phyloP scores from a whole-genome alignment of 192 early-diverging fungal species.

The Phlyctochytrium bullatum region DNA sequence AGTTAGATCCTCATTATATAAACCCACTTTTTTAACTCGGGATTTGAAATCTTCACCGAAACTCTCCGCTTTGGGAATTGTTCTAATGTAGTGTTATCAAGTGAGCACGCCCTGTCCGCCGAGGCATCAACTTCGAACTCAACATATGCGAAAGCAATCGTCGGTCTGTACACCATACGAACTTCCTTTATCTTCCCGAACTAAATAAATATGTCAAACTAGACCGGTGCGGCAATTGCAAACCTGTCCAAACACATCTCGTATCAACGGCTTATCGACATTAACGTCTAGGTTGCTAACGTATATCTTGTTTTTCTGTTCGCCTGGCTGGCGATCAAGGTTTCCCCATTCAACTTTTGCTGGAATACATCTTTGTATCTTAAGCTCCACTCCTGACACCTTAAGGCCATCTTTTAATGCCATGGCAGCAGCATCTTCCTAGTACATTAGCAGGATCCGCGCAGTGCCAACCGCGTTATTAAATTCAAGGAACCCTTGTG shows the following conservation, averaged over 20 bases:
- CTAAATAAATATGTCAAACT: conserved; percentile 12
- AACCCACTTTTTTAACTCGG: conserved; percentile 32
- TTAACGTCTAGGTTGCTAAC: conserved; percentile 37
- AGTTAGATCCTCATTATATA: neutral
- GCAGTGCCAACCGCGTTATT: conserved; percentile 7
- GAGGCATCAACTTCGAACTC: conserved; percentile 38
- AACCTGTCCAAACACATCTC: conserved; percentile 40
- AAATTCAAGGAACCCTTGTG: conserved; percentile 49
- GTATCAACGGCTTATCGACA: conserved; percentile 34
- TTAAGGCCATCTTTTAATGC: conserved; percentile 18
- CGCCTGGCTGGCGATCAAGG: conserved; percentile 12
- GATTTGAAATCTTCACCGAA: conserved; percentile 46
- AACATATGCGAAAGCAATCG: conserved; percentile 53
- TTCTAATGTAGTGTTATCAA: conserved; percentile 29
- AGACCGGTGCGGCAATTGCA: too few species aligned
- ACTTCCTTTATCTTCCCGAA: conserved; percentile 47
- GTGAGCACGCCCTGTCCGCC: conserved; percentile 27
- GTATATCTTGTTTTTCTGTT: conserved; percentile 40
- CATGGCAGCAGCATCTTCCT: conserved; percentile 32
- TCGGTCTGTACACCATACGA: conserved; percentile 30
- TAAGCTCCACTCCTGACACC: conserved; percentile 9
- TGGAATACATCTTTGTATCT: conserved; percentile 40
- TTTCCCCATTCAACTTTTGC: conserved; percentile 30
- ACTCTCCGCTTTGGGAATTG: conserved; percentile 24
- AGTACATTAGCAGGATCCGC: neutral